A percentile compares a stretch with the other conserved stretches of the same genome.
These are phyloP conservation scores for Thielaviopsis euricoi DNA, from an alignment of 2,329 filamentous ascomycete genomes.

Conservation along the genomic window DNA sequence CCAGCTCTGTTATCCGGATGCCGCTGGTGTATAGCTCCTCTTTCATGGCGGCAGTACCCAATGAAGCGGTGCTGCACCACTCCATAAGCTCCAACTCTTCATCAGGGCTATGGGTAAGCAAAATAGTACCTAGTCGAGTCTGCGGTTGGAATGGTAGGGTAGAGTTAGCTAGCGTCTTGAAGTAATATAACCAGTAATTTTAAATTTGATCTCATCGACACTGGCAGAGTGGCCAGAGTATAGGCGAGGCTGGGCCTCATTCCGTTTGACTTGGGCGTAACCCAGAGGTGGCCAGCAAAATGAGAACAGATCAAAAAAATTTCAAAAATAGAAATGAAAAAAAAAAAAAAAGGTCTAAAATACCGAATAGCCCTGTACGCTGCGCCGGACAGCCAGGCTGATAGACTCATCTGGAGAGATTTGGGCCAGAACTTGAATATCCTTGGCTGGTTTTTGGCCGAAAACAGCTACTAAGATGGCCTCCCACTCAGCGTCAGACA, in stretches of 20 bases:
- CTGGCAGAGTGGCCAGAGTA: background rate
- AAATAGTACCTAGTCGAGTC: constrained; percentile 54
- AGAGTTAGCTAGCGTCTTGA: constrained; percentile 13
- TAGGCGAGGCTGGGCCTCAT: background rate
- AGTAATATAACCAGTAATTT: too few species aligned
- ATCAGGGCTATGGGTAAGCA: constrained; percentile 36
- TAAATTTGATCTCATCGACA: too few species aligned
- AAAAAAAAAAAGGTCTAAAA: constrained; percentile 15
- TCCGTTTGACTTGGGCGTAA: too few species aligned
- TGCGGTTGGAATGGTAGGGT: constrained; percentile 17
- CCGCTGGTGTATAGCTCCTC: constrained; percentile 20
- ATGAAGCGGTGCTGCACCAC: constrained; percentile 48
- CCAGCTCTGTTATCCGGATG: constrained; percentile 27
- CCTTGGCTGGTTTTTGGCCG: constrained; percentile 30
- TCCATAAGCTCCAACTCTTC: constrained; percentile 49
- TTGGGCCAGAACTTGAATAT: constrained; percentile 43
- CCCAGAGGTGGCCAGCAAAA: too few species aligned
- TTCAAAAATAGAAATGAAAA: too few species aligned
- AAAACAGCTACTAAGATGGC: constrained; percentile 40
- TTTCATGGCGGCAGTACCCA: constrained; percentile 28
- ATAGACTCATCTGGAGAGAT: constrained; percentile 36
- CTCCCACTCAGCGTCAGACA: constrained; percentile 50
- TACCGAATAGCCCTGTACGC: constrained; percentile 53
- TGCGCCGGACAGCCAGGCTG: constrained; percentile 46
- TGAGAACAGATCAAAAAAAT: too few species aligned